Evolutionary conservation across 352 stramenopile species (phyloP), one percentile per base, ranked within the genome.

Genomic region (Pythium brachiatum): DNA sequence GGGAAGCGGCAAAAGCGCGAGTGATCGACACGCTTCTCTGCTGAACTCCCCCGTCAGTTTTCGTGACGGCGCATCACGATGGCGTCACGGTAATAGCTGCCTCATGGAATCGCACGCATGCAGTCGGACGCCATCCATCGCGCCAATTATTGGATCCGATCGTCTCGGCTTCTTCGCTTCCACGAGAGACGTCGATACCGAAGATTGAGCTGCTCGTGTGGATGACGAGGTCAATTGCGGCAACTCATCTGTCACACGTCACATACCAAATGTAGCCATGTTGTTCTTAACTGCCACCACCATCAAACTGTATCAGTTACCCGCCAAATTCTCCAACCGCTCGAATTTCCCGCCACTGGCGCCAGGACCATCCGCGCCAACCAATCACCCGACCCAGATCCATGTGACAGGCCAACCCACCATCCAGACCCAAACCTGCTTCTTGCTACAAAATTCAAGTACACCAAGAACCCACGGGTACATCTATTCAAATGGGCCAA

Each of bases 291-390:
- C 60, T 12, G 41, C 7, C 16, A 23, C 4, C 4, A 6, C 7
- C 11, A 9, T 21, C 38, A 6, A 46, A 46, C 38, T 15, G 18
- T 46, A 46, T 46, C 38, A 15, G 38, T 23, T 46, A 46, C 21
- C 16, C 53, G 47, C 61, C 61, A 68, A 59, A 46, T 46, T 46
- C 21, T 5, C 18, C 15, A 46, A 11, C 25, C 5, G 39, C 46
- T 52, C 27, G 29, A 29, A 60, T 61, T 63, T 68, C 62, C 62
- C 62, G 62, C 62, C 62, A 63, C n/a, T 25, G 26, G 41, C 60
- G 53, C 46, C 23, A 34, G 26, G 36, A 43, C 58, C 26, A 53
- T 64, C 60, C 41, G 26, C 23, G 52, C 60, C 60, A 66, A 60
- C 60, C 60, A 66, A 66, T 29, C 21, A 41, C 21, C 29, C 18